These are phyloP conservation scores for Magnusiomyces fungicola DNA, from an alignment of 1,139 yeast genomes.

Conservation along the genomic window DNA sequence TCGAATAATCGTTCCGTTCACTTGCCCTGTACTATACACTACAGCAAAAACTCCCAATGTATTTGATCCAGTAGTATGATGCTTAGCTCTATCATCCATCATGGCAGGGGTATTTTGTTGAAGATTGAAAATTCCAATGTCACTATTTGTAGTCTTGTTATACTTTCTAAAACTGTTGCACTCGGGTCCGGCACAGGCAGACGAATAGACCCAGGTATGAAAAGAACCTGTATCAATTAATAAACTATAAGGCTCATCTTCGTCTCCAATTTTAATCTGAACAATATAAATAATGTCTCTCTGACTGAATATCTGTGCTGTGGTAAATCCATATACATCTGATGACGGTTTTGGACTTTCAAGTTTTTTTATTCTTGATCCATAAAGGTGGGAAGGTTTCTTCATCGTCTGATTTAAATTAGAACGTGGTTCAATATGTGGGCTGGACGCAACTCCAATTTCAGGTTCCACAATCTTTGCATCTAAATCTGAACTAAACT, in stretches of 20 bases:
- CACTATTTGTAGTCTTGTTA: slow-evolving; percentile 23
- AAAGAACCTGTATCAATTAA: slow-evolving; percentile 63
- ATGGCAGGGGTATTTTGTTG: too few species aligned
- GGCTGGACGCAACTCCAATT: too few species aligned
- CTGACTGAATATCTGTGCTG: neutral
- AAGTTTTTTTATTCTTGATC: too few species aligned
- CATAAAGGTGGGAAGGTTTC: too few species aligned
- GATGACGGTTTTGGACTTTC: too few species aligned
- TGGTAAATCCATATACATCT: neutral
- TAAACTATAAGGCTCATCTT: slow-evolving; percentile 36
- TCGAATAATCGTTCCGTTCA: slow-evolving; percentile 42
- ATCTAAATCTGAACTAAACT: too few species aligned
- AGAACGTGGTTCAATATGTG: too few species aligned
- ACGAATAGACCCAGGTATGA: slow-evolving; percentile 55
- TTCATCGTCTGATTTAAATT: too few species aligned
- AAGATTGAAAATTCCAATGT: too few species aligned
- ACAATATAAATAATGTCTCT: slow-evolving; percentile 24
- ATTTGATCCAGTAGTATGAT: slow-evolving; percentile 21
- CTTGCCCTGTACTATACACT: slow-evolving; percentile 49
- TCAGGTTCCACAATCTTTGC: too few species aligned
- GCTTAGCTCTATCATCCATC: too few species aligned
- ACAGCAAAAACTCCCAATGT: slow-evolving; percentile 37
- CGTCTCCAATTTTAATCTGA: slow-evolving; percentile 23
- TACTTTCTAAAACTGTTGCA: slow-evolving; percentile 31
- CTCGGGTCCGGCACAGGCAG: slow-evolving; percentile 41